Evolutionary conservation across 257 asterid species (phyloP).

Genomic region (Asclepias syriaca): DNA sequence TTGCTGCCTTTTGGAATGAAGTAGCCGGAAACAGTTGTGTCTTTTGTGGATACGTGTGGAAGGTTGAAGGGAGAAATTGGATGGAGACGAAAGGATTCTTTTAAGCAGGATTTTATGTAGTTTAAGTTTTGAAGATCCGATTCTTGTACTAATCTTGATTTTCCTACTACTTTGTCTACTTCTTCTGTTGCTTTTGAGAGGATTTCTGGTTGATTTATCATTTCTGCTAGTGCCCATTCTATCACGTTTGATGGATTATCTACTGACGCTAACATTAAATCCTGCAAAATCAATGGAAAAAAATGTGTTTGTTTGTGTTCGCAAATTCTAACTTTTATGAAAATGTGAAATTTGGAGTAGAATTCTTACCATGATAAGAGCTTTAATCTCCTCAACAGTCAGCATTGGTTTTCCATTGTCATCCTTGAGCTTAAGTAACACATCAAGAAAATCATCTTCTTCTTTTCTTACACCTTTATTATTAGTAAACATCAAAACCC

Average conservation of each 20-base stretch:
- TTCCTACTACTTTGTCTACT: conserved; percentile 11
- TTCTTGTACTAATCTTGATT: conserved; percentile 11
- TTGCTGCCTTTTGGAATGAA: no score
- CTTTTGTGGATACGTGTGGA: conserved; percentile 1
- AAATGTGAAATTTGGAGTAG: no score
- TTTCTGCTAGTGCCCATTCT: no score
- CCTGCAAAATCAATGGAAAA: no score
- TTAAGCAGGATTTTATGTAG: conserved; percentile 9
- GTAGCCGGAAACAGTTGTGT: conserved; percentile 6
- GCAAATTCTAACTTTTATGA: no score
- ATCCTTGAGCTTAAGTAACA: background rate
- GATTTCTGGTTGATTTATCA: background rate
- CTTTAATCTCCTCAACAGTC: background rate
- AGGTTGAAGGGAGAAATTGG: conserved; percentile 13
- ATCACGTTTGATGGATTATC: no score
- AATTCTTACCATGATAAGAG: background rate
- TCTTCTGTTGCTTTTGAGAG: conserved; percentile 5
- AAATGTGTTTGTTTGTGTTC: no score
- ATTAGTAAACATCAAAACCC: background rate
- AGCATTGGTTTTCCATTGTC: background rate
- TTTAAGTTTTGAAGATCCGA: conserved; percentile 6
- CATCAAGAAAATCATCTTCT: background rate
- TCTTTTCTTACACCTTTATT: background rate
- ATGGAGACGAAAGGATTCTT: conserved; percentile 13
- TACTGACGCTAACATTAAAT: no score